Conservation (phyloP, 805 yeast species). For the Sungouiella blattae region DNA sequence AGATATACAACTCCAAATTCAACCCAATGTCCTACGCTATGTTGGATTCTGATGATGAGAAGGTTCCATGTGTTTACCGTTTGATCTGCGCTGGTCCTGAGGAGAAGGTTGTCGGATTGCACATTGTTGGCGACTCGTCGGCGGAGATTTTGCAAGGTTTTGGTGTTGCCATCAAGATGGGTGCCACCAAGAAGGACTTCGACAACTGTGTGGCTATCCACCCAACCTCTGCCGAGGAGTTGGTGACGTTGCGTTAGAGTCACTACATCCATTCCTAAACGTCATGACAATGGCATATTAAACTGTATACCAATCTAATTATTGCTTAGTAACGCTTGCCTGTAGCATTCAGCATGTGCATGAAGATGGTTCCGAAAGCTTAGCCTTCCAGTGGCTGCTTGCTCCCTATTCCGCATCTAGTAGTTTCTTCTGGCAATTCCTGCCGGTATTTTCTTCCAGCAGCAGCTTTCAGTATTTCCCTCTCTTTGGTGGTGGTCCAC, state of each 20-base stretch:
- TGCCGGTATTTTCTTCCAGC: no score
- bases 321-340: no score
- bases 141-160: slow-evolving; percentile 97
- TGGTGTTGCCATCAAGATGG: slow-evolving; percentile 98
- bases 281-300: no score
- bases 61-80: slow-evolving; percentile 86
- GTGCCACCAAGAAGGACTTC: slow-evolving; percentile 95
- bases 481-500: slow-evolving; percentile 53
- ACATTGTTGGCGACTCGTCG: slow-evolving; percentile 84
- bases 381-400: no score
- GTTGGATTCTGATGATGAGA: slow-evolving; percentile 56
- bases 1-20: slow-evolving; percentile 78
- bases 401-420: no score
- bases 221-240: slow-evolving; percentile 97
- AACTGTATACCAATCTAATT: no score
- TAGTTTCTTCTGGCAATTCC: no score
- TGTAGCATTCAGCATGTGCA: no score
- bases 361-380: no score
- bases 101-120: slow-evolving; percentile 94
- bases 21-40: slow-evolving; percentile 92
- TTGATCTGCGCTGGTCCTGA: slow-evolving; percentile 71
- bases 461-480: no score
- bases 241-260: slow-evolving; percentile 64
- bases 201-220: slow-evolving; percentile 97
- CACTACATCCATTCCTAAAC: no score